A percentile compares a stretch with the other conserved stretches of the same genome.
phyloP scores from a whole-genome alignment of 306 rosid species.

The Corylus americana region DNA sequence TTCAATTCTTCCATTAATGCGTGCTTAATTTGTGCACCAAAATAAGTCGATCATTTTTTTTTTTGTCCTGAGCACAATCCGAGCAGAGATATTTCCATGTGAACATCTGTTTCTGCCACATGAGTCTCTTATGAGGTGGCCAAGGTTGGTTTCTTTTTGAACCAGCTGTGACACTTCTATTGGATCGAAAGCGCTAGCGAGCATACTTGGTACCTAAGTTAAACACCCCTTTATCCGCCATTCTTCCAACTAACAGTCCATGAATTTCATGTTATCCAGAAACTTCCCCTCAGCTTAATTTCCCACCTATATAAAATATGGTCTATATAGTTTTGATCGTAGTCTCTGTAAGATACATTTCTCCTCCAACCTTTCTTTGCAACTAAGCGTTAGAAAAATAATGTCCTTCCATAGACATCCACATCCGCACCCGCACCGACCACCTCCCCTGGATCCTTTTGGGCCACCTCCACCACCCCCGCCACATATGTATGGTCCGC shows the following conservation, averaged over 20 bases:
- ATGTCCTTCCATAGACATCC: constrained; percentile 21
- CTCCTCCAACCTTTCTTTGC: no score
- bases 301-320: background rate
- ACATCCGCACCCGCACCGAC: constrained; percentile 9
- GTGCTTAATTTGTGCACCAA: no score
- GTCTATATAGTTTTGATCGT: background rate
- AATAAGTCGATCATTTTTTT: no score
- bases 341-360: background rate
- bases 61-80: no score
- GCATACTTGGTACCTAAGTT: background rate
- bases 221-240: background rate
- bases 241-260: constrained; percentile 6
- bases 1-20: no score
- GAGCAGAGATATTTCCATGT: background rate
- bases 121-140: background rate
- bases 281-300: background rate
- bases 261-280: background rate
- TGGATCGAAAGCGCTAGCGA: background rate
- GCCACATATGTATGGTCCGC: background rate
- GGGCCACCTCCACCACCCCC: constrained; percentile 23
- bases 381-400: background rate
- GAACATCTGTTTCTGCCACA: background rate
- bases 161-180: background rate
- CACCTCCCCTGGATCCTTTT: constrained; percentile 5
- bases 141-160: background rate